A percentile compares a stretch with the other conserved stretches of the same genome.
These are phyloP conservation scores for Brassica nigra DNA, from an alignment of 345 rosid genomes.

Conservation along the genomic window DNA sequence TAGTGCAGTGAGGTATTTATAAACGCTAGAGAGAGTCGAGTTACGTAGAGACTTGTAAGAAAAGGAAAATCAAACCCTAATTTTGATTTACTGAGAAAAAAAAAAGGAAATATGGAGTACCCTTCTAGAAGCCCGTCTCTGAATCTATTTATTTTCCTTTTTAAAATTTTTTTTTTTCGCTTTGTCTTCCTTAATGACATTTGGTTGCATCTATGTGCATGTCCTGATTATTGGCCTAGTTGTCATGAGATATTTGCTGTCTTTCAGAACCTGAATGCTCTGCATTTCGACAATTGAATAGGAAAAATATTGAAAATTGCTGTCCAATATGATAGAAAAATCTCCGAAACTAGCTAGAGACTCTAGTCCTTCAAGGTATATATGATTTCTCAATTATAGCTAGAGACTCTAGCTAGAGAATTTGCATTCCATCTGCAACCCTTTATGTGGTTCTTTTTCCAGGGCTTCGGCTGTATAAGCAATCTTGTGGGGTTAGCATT, in stretches of 20 bases:
- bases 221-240: neutral
- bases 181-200: neutral
- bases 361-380: neutral
- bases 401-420: neutral
- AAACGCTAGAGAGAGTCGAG: conserved; percentile 10
- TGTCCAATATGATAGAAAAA: neutral
- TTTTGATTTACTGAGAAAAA: neutral
- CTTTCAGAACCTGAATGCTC: neutral
- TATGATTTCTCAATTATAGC: neutral
- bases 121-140: neutral
- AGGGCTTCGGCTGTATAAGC: no score
- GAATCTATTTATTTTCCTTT: no score
- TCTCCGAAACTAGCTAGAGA: neutral
- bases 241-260: neutral
- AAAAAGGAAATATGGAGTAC: neutral
- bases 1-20: neutral
- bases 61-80: neutral
- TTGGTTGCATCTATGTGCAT: neutral
- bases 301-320: neutral
- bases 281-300: neutral
- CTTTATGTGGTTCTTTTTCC: no score
- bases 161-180: no score
- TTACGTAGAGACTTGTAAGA: neutral
- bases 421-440: no score
- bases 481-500: neutral